Percentiles rank a stretch among this genome's conserved stretches.
Evolutionary conservation across 495 filamentous ascomycete genomes (phyloP).

Genomic region (Tuber melanosporum): DNA sequence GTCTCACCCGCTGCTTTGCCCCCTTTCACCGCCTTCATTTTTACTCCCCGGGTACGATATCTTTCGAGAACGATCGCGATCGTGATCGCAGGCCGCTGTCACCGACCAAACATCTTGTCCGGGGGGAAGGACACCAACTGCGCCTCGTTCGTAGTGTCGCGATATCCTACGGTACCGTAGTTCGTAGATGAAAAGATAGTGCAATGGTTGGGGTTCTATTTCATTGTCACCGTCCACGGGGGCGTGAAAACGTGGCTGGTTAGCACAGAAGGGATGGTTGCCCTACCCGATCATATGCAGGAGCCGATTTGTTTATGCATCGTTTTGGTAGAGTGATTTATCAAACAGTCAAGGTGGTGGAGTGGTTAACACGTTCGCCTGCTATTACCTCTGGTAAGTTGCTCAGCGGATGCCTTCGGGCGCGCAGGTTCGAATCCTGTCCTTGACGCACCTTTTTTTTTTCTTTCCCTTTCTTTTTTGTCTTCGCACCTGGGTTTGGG

Average conservation of each 20-base stretch:
- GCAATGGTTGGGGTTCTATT: not conserved
- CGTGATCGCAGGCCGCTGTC: not conserved
- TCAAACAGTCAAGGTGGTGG: slow-evolving; percentile 37
- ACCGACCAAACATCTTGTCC: not conserved
- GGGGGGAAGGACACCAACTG: not conserved
- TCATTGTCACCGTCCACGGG: not conserved
- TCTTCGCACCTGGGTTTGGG: not conserved
- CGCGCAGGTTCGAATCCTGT: slow-evolving; percentile 42
- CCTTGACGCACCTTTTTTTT: slow-evolving; percentile 28
- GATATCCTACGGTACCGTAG: not conserved
- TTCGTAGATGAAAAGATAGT: not conserved
- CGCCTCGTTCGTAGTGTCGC: not conserved
- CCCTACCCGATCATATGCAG: no score
- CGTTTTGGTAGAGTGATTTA: not conserved
- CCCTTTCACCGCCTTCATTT: not conserved
- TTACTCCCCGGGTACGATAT: not conserved
- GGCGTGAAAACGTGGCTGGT: not conserved
- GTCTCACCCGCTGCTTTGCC: not conserved
- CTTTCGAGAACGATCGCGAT: not conserved
- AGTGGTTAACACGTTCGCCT: slow-evolving; percentile 43
- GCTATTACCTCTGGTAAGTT: slow-evolving; percentile 22
- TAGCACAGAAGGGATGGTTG: not conserved
- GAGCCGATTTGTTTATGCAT: not conserved
- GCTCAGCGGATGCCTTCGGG: slow-evolving; percentile 41
- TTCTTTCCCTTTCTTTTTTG: not conserved